A percentile compares a stretch with the other conserved stretches of the same genome.
phyloP scores from a whole-genome alignment of 2,329 filamentous ascomycete species.

The Diaporthe sp. region DNA sequence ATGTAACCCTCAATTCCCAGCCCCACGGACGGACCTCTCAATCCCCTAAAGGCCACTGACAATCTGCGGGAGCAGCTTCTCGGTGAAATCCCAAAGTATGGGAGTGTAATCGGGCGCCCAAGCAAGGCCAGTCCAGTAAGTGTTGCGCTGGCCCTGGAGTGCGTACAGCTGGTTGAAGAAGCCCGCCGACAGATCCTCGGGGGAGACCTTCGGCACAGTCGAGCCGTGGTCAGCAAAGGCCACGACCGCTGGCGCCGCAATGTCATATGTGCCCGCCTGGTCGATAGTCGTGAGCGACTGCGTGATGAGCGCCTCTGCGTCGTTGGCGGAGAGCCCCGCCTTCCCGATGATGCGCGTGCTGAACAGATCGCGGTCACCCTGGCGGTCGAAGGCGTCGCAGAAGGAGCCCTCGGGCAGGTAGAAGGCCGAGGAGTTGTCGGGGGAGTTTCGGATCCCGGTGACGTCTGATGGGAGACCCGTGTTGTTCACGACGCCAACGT shows the following conservation, averaged over 20 bases:
- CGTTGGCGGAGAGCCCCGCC: background rate
- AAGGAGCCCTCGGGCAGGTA: constrained; percentile 27
- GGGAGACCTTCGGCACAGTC: constrained; percentile 22
- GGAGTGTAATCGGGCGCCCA: constrained; percentile 32
- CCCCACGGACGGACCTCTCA: no score
- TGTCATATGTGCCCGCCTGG: constrained; percentile 28
- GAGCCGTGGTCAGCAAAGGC: constrained; percentile 27
- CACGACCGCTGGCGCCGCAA: background rate
- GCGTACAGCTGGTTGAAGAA: constrained; percentile 26
- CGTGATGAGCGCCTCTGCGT: constrained; percentile 9
- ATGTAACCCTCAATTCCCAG: no score
- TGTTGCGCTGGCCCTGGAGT: constrained; percentile 28
- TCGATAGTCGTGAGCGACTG: constrained; percentile 3
- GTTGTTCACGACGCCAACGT: constrained; percentile 31
- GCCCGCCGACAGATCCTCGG: constrained; percentile 19
- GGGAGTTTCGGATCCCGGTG: constrained; percentile 29
- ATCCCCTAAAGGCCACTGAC: background rate
- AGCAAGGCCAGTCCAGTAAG: constrained; percentile 29
- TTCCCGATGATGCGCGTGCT: constrained; percentile 14
- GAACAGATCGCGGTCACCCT: constrained; percentile 12
- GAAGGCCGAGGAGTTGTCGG: constrained; percentile 8
- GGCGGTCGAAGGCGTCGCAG: constrained; percentile 33
- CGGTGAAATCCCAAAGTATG: constrained; percentile 31
- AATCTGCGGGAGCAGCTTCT: constrained; percentile 24
- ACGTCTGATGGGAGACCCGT: constrained; percentile 14